Evolutionary conservation across 148 eudicot genomes (phyloP), one percentile per base, ranked within the genome.

Genomic region (Simmondsia chinensis): DNA sequence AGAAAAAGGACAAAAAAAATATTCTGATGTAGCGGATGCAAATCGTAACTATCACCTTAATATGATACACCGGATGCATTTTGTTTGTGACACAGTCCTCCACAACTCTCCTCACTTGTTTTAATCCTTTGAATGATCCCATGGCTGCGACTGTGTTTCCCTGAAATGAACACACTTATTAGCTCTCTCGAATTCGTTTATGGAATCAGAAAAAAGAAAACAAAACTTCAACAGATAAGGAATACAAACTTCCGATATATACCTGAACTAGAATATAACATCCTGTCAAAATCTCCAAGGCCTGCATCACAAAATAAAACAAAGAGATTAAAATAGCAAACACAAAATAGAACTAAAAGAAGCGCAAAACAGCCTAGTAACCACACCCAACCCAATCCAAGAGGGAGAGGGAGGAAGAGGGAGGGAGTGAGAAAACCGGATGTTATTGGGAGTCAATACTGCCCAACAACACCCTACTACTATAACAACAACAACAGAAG

Each of bases 241-340:
- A 20, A 4, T 10, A 29, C 4, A 54, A 19, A 26, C 33, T 14
- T n/a, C 9, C 19, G 26, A 46, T 24, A 15, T 48, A 56, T 34
- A 91, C 99, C 99, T 91, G 88, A 68, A 91, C 83, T 22, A 85
- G 94, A 50, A 91, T 91, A 66, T 85, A 91, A 82, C 99, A 91
- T 19, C 95, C 81, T 6, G 94, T 85, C 70, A 91, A 62, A 49
- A 91, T 85, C 68, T 91, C 99, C 61, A 91, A 78, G n/a, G 94
- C 99, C 99, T 91, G 79, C 76, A 64, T 38, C 42, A 48, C 24
- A 55, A 39, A 1, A 13, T 53, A 18, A 7, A 46, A 24, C 2
- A 0, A 17, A 35, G 25, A 44, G 41, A 6, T 19, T 17, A 51
- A 38, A 20, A 6, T 50, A 24, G 14, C 3, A 7, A 29, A 21